Evolutionary conservation across 2,329 filamentous ascomycete species (phyloP).

Genomic region (Aspergillus brasiliensis): DNA sequence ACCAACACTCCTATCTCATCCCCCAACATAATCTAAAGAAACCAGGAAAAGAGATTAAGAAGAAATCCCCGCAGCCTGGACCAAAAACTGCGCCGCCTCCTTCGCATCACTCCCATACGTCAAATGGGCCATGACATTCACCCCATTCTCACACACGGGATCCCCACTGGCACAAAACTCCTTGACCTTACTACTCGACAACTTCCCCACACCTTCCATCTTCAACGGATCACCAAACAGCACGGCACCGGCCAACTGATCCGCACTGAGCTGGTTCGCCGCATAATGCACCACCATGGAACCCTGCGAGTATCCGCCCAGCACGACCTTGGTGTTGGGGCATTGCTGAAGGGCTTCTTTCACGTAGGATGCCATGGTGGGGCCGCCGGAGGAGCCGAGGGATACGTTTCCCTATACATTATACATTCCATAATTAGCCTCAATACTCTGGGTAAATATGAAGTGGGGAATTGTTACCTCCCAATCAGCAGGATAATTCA

Average conservation of each 20-base stretch:
- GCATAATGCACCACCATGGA: slow-evolving; percentile 41
- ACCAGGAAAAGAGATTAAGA: background rate
- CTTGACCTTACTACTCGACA: slow-evolving; percentile 46
- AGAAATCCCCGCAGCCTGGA: slow-evolving; percentile 25
- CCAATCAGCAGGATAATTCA: slow-evolving; percentile 33
- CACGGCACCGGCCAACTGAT: slow-evolving; percentile 44
- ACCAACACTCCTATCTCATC: background rate
- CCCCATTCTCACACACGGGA: slow-evolving; percentile 53
- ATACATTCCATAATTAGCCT: background rate
- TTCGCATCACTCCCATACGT: slow-evolving; percentile 41
- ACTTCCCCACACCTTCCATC: slow-evolving; percentile 39
- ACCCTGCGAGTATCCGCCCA: slow-evolving; percentile 40
- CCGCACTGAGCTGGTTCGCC: slow-evolving; percentile 31
- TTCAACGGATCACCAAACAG: slow-evolving; percentile 53
- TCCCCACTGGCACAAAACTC: slow-evolving; percentile 56
- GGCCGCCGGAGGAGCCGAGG: slow-evolving; percentile 32
- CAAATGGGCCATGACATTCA: slow-evolving; percentile 46
- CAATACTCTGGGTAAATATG: background rate
- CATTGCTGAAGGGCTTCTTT: slow-evolving; percentile 33
- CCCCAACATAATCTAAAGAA: background rate
- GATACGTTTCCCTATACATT: slow-evolving; percentile 30
- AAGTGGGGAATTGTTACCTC: slow-evolving; percentile 15
- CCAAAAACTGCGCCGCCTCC: slow-evolving; percentile 42
- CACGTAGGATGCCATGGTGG: slow-evolving; percentile 33
- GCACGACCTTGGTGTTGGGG: slow-evolving; percentile 36